These are phyloP conservation scores for Anthracocystis walkeri DNA, from an alignment of 1,284 basidiomycete species.

Conservation along the genomic window DNA sequence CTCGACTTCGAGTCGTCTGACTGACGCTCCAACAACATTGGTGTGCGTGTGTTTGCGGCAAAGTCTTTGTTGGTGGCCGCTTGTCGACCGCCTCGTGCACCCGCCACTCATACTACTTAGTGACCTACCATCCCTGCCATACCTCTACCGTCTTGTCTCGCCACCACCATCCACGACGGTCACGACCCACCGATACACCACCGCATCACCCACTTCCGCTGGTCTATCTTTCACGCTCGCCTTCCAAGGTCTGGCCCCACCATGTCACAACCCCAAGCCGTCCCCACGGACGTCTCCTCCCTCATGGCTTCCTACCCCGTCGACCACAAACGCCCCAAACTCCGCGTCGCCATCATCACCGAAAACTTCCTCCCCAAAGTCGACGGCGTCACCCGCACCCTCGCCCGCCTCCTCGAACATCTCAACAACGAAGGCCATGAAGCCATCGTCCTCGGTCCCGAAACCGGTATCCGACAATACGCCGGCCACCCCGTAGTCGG, in stretches of 20 bases:
- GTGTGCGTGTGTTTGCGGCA: not conserved
- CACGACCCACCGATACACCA: constrained; percentile 1
- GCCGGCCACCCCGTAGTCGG: constrained; percentile 74
- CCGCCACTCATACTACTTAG: not conserved
- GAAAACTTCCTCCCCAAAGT: constrained; percentile 75
- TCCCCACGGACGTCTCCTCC: constrained; percentile 9
- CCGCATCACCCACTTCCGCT: not conserved
- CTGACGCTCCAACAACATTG: not conserved
- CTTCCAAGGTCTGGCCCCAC: not conserved
- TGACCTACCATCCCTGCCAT: not conserved
- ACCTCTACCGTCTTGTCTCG: not conserved
- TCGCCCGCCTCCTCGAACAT: constrained; percentile 74
- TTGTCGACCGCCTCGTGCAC: not conserved
- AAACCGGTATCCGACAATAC: constrained; percentile 72
- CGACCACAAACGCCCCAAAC: constrained; percentile 63
- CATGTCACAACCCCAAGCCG: constrained; percentile 9
- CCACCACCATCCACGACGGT: constrained; percentile 3
- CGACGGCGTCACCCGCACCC: constrained; percentile 74
- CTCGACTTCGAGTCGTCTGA: constrained; percentile 13
- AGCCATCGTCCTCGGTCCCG: constrained; percentile 74
- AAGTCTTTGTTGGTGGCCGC: too few relatives aligned
- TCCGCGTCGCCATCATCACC: constrained; percentile 69
- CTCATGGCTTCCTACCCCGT: constrained; percentile 26
- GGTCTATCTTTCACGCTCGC: too few relatives aligned
- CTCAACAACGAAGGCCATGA: constrained; percentile 74